phyloP scores from a whole-genome alignment of 805 yeast genomes.

The Kuraishia floccosa region DNA sequence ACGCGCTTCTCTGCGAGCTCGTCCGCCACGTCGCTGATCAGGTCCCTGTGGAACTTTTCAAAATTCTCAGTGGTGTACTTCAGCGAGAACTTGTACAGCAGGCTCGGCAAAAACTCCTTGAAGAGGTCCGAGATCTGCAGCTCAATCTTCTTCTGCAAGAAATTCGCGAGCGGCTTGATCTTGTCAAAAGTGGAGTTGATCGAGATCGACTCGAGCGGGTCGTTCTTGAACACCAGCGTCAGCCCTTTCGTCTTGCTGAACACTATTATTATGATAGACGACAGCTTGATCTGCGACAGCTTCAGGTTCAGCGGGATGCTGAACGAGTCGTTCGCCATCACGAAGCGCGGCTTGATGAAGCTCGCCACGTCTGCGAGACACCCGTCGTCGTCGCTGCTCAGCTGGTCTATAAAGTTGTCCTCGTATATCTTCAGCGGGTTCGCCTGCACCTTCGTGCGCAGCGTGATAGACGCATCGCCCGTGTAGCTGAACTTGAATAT shows the following conservation, averaged over 20 bases:
- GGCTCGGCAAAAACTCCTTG: conserved; percentile 74
- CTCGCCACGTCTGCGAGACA: conserved; percentile 21
- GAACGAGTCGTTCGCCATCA: conserved; percentile 54
- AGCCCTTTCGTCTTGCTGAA: conserved; percentile 74
- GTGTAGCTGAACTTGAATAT: conserved; percentile 67
- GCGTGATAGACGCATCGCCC: conserved; percentile 67
- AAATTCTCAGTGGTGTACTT: conserved; percentile 38
- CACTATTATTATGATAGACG: conserved; percentile 78
- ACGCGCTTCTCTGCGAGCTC: conserved; percentile 23
- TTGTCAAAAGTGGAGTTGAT: conserved; percentile 83
- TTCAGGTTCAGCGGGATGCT: conserved; percentile 72
- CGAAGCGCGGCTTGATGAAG: conserved; percentile 59
- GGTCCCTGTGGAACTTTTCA: conserved; percentile 23
- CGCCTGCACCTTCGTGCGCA: conserved; percentile 75
- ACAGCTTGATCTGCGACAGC: conserved; percentile 56
- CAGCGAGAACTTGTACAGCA: conserved; percentile 65
- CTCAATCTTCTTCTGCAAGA: conserved; percentile 75
- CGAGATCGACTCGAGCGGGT: conserved; percentile 74
- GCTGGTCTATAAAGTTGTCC: conserved; percentile 16
- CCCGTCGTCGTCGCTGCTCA: conserved; percentile 14
- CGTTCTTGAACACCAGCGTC: conserved; percentile 80
- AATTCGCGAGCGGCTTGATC: conserved; percentile 73
- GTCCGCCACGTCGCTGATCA: conserved; percentile 17
- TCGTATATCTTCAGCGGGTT: conserved; percentile 65
- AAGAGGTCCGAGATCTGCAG: conserved; percentile 69